Conservation (phyloP, 495 filamentous ascomycete genomes). For the Aspergillus taichungensis region DNA sequence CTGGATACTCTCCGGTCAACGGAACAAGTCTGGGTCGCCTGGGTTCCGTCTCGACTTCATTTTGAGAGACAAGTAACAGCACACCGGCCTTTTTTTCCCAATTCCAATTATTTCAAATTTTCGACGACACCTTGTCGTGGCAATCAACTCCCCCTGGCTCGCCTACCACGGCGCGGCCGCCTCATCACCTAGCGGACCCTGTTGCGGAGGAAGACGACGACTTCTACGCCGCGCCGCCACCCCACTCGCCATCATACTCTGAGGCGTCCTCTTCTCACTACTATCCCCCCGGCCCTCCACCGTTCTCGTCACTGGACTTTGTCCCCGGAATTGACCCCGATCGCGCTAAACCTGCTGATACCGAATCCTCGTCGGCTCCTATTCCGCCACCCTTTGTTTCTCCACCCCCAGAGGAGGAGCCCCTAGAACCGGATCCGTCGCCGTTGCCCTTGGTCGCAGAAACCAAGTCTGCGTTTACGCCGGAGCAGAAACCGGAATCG, state of each 20-base stretch:
- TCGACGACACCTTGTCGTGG: constrained; percentile 57
- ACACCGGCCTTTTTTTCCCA: not conserved
- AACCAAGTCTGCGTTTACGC: constrained; percentile 68
- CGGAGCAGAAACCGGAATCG: constrained; percentile 67
- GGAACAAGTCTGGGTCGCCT: constrained; percentile 1
- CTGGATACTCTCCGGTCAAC: constrained; percentile 21
- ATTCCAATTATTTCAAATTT: constrained; percentile 2
- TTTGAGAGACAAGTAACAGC: not conserved
- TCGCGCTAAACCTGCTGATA: constrained; percentile 43
- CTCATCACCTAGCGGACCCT: constrained; percentile 29
- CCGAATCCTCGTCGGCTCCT: constrained; percentile 49
- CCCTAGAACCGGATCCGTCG: constrained; percentile 39
- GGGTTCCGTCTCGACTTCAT: not conserved
- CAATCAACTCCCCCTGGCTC: constrained; percentile 53
- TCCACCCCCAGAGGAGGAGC: constrained; percentile 27
- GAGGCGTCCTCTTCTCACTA: constrained; percentile 56
- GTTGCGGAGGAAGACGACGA: constrained; percentile 41
- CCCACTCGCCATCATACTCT: constrained; percentile 45
- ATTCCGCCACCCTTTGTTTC: constrained; percentile 49
- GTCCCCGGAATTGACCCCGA: constrained; percentile 31
- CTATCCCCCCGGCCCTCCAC: constrained; percentile 47
- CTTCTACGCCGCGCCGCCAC: constrained; percentile 50
- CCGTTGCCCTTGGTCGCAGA: constrained; percentile 55
- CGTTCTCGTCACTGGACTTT: constrained; percentile 58
- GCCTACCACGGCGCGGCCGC: constrained; percentile 55